Percentiles rank a stretch among this genome's conserved stretches.
phyloP scores from a whole-genome alignment of 805 yeast genomes.

The Kodamaea hsintzibuensis region DNA sequence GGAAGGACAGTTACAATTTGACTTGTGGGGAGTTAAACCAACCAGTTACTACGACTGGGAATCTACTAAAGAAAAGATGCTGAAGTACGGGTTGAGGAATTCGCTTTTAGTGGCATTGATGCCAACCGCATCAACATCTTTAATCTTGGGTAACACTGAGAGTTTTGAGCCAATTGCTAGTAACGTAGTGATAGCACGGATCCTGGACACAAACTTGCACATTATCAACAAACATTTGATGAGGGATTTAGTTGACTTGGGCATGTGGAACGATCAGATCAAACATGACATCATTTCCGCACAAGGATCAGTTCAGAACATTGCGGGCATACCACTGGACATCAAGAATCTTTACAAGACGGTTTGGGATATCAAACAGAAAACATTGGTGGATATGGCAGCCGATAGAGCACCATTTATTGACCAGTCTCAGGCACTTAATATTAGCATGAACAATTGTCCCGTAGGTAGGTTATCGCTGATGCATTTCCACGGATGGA shows the following conservation, averaged over 20 bases:
- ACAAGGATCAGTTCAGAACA: constrained; percentile 83
- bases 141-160: constrained; percentile 89
- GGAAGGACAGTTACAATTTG: constrained; percentile 80
- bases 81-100: constrained; percentile 73
- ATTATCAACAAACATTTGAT: constrained; percentile 85
- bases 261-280: constrained; percentile 79
- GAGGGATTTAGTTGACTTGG: constrained; percentile 77
- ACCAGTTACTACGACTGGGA: constrained; percentile 84
- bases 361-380: constrained; percentile 95
- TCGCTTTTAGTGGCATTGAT: constrained; percentile 89
- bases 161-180: constrained; percentile 97
- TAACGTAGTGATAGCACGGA: constrained; percentile 87
- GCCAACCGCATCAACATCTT: constrained; percentile 99
- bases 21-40: constrained; percentile 82
- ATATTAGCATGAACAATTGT: constrained; percentile 38
- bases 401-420: constrained; percentile 73
- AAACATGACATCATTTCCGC: constrained; percentile 73
- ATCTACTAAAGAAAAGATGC: constrained; percentile 57
- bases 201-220: constrained; percentile 91
- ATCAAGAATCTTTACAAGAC: constrained; percentile 83
- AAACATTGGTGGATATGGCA: constrained; percentile 81
- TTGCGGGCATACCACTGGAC: constrained; percentile 72
- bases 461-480: constrained; percentile 41
- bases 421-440: constrained; percentile 53
- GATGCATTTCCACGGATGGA: constrained; percentile 47